Conservation (phyloP, 352 stramenopile species). For the Phytophthora nicotianae region DNA sequence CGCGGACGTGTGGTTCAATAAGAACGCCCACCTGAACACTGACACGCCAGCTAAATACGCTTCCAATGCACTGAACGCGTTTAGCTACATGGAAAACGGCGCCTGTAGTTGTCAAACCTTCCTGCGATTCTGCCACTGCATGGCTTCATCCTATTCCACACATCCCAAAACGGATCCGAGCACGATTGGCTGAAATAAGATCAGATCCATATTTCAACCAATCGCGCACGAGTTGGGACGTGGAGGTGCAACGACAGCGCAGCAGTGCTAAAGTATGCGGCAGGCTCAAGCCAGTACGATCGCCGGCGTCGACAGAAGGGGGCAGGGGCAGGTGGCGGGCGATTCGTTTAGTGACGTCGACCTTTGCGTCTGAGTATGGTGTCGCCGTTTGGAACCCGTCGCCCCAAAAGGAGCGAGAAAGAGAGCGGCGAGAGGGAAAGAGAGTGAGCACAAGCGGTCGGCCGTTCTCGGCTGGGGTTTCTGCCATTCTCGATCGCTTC, state of each 20-base stretch:
- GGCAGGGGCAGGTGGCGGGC: slow-evolving; percentile 15
- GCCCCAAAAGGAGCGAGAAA: slow-evolving; percentile 24
- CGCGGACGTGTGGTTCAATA: too few species aligned
- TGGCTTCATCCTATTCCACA: too few species aligned
- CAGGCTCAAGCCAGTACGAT: slow-evolving; percentile 6
- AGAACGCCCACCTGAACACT: too few species aligned
- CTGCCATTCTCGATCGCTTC: slow-evolving; percentile 16
- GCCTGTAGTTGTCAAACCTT: too few species aligned
- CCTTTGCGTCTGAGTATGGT: slow-evolving; percentile 25
- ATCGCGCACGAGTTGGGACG: slow-evolving; percentile 2
- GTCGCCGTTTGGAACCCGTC: slow-evolving; percentile 10
- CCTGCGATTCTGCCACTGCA: too few species aligned
- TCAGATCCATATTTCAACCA: slow-evolving; percentile 12
- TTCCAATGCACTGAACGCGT: too few species aligned
- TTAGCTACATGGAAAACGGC: too few species aligned
- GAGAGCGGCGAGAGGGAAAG: slow-evolving; percentile 26
- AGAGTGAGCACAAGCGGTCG: slow-evolving; percentile 6
- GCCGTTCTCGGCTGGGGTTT: slow-evolving; percentile 10
- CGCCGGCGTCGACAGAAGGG: slow-evolving; percentile 4
- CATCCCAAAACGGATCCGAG: too few species aligned
- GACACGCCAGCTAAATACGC: too few species aligned
- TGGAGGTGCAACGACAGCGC: slow-evolving; percentile 4
- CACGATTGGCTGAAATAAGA: background rate
- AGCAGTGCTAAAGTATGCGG: background rate
- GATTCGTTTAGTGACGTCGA: slow-evolving; percentile 17